Evolutionary conservation across 345 rosid species (phyloP).

Genomic region (Theobroma cacao): DNA sequence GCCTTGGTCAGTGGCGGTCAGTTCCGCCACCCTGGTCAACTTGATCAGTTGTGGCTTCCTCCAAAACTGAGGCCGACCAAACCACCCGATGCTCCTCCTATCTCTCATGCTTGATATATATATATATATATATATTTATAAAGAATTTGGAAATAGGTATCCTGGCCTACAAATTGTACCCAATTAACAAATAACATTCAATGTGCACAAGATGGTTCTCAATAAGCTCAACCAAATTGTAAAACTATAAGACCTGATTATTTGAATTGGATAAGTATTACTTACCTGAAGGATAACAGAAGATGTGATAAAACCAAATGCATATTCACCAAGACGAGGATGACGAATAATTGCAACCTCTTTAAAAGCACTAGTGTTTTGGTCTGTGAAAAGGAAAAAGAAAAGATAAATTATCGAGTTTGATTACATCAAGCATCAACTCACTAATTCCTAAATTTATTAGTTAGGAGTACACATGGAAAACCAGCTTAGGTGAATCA

Average conservation of each 20-base stretch:
- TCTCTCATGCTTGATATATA: no score
- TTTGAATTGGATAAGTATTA: background rate
- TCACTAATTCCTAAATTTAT: background rate
- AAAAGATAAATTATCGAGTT: background rate
- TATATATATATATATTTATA: no score
- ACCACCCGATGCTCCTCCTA: no score
- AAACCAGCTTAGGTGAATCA: background rate
- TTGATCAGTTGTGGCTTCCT: no score
- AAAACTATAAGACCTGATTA: background rate
- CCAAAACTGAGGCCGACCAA: no score
- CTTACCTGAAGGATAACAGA: conserved; percentile 73
- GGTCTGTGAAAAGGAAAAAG: conserved; percentile 40
- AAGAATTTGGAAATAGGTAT: background rate
- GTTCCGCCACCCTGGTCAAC: no score
- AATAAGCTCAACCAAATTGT: background rate
- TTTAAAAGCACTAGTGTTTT: conserved; percentile 76
- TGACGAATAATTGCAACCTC: conserved; percentile 86
- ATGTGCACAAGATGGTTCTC: background rate
- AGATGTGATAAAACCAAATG: conserved; percentile 86
- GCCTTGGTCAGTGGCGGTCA: no score
- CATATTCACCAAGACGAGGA: conserved; percentile 88
- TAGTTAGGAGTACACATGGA: background rate
- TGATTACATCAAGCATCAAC: background rate
- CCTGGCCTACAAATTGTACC: background rate
- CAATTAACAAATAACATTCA: background rate